Evolutionary conservation across 2,329 filamentous ascomycete genomes (phyloP).

Genomic region (Fusarium tupiense): DNA sequence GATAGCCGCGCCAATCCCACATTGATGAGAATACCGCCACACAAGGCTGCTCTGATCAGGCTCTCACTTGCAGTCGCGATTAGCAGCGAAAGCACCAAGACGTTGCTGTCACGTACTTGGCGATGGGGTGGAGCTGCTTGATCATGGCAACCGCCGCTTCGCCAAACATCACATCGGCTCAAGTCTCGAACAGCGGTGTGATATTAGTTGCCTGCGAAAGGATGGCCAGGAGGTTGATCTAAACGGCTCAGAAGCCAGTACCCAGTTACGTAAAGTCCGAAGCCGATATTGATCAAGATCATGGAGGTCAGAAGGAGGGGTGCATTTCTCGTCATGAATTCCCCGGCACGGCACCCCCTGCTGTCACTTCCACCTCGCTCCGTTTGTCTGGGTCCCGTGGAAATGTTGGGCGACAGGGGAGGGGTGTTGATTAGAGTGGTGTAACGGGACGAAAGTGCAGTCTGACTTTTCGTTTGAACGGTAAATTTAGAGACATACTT

Average conservation of each 20-base stretch:
- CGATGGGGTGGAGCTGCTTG: background rate
- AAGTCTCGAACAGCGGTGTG: accelerated
- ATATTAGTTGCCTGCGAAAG: background rate
- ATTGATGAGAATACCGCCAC: accelerated
- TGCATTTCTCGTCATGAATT: background rate
- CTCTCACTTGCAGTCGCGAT: background rate
- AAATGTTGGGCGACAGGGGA: background rate
- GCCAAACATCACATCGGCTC: background rate
- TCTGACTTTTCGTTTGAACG: no score
- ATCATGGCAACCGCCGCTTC: background rate
- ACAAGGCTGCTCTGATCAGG: background rate
- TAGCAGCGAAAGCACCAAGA: background rate
- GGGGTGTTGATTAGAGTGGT: background rate
- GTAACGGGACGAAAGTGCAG: background rate
- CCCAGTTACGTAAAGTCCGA: background rate
- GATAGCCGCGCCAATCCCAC: accelerated
- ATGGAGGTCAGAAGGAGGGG: accelerated
- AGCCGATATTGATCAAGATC: background rate
- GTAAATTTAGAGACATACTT: background rate
- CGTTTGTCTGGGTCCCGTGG: background rate
- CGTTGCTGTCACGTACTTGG: background rate
- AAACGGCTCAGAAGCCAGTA: background rate
- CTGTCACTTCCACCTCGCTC: accelerated
- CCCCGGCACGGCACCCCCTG: no score
- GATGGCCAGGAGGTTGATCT: no score